Percentiles rank a stretch among this genome's conserved stretches.
These are phyloP conservation scores for Verbena officinalis DNA, from an alignment of 257 asterid genomes.

Conservation along the genomic window DNA sequence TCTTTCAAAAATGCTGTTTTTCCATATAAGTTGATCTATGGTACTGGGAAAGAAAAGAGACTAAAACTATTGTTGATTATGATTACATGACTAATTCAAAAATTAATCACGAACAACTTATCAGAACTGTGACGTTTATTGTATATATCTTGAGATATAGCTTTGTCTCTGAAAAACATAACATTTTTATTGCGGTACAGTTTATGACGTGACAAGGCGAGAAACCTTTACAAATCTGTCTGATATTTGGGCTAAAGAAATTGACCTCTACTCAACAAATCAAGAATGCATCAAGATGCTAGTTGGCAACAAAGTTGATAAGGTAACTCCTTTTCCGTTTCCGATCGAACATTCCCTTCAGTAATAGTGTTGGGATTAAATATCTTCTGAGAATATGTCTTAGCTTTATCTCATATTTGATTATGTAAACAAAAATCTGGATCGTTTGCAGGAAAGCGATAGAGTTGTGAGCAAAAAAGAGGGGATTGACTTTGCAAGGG, in stretches of 20 bases:
- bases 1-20: background rate
- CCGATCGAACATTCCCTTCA: background rate
- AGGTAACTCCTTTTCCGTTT: constrained; percentile 39
- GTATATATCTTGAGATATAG: background rate
- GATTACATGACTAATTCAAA: background rate
- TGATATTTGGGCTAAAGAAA: constrained; percentile 75
- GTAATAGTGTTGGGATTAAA: background rate
- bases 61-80: background rate
- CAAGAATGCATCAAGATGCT: constrained; percentile 81
- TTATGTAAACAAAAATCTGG: background rate
- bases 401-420: constrained; percentile 2
- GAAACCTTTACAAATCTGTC: constrained; percentile 72
- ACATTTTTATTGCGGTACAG: constrained; percentile 34
- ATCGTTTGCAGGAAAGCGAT: constrained; percentile 56
- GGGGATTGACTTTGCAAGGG: constrained; percentile 71
- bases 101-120: background rate
- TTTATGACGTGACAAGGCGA: constrained; percentile 70
- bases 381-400: background rate
- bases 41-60: background rate
- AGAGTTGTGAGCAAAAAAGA: constrained; percentile 74
- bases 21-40: background rate
- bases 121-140: background rate
- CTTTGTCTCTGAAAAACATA: background rate
- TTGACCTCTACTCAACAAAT: constrained; percentile 70
- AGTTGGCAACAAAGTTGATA: constrained; percentile 79